Conservation (phyloP, 495 filamentous ascomycete species). For the Hypoxylon trugodes region DNA sequence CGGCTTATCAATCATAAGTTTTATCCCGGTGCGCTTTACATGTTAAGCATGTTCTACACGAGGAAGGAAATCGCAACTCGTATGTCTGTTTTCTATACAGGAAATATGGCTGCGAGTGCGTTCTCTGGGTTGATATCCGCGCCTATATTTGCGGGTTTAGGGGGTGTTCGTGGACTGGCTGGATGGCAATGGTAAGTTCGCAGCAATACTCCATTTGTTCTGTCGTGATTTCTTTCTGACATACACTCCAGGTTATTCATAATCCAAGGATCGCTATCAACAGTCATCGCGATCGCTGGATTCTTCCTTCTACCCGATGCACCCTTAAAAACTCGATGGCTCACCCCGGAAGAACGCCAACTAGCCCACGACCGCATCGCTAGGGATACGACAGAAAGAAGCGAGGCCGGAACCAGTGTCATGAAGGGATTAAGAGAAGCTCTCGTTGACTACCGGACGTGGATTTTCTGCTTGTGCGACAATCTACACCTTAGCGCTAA, state of each 20-base stretch:
- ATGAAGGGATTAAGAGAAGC: slow-evolving; percentile 51
- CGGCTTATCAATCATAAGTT: slow-evolving; percentile 5
- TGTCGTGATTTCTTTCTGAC: too few relatives aligned
- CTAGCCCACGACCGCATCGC: slow-evolving; percentile 49
- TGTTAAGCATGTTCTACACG: slow-evolving; percentile 60
- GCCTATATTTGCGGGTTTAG: slow-evolving; percentile 45
- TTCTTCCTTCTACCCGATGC: slow-evolving; percentile 52
- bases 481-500: slow-evolving; percentile 47
- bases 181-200: slow-evolving; percentile 49
- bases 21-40: slow-evolving; percentile 56
- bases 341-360: slow-evolving; percentile 47
- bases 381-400: slow-evolving; percentile 42
- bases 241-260: slow-evolving; percentile 46
- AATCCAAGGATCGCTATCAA: slow-evolving; percentile 53
- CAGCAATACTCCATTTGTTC: too few relatives aligned
- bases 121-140: slow-evolving; percentile 62
- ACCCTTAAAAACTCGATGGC: slow-evolving; percentile 47
- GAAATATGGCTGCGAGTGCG: slow-evolving; percentile 52
- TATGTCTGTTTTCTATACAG: slow-evolving; percentile 56
- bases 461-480: slow-evolving; percentile 46
- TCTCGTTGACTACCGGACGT: slow-evolving; percentile 49
- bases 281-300: slow-evolving; percentile 51
- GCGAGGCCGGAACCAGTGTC: slow-evolving; percentile 23
- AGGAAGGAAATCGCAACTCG: slow-evolving; percentile 57
- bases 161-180: slow-evolving; percentile 34